Evolutionary conservation across 2,329 filamentous ascomycete genomes (phyloP).

Genomic region (Zelopaecilomyces penicillatus): DNA sequence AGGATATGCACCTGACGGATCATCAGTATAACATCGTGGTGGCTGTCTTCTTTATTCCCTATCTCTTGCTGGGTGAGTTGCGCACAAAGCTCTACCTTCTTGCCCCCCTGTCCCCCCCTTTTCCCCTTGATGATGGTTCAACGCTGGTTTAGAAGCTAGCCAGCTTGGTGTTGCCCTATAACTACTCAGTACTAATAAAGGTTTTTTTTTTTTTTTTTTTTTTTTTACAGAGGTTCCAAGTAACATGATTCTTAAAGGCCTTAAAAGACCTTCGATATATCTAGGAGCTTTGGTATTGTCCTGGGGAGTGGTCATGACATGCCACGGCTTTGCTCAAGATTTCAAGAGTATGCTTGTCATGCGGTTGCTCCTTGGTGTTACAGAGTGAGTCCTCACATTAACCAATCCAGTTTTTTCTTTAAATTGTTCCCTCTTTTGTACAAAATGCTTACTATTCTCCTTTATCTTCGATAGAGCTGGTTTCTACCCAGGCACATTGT

Average conservation of each 20-base stretch:
- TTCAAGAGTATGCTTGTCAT: neutral
- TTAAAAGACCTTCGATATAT: too few relatives aligned
- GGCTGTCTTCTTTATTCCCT: constrained; percentile 54
- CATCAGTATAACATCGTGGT: constrained; percentile 49
- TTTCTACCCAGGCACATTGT: constrained; percentile 22
- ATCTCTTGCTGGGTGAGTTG: constrained; percentile 51
- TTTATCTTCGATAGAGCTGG: constrained; percentile 14
- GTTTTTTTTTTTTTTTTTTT: too few relatives aligned
- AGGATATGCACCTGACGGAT: constrained; percentile 37
- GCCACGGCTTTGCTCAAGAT: too few relatives aligned
- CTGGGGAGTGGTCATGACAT: too few relatives aligned
- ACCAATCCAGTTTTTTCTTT: too few relatives aligned
- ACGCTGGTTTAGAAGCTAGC: constrained; percentile 21
- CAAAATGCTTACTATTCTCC: neutral
- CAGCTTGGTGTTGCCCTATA: constrained; percentile 4
- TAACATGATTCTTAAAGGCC: too few relatives aligned
- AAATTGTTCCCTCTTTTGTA: neutral
- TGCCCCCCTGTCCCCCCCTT: constrained; percentile 59
- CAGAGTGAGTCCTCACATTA: constrained; percentile 18
- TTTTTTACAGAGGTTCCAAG: too few relatives aligned
- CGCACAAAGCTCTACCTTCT: constrained; percentile 55
- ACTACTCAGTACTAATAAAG: too few relatives aligned
- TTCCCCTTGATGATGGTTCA: constrained; percentile 31
- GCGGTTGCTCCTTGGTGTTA: constrained; percentile 21
- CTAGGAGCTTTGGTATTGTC: too few relatives aligned